Conservation (phyloP, 2,329 filamentous ascomycete species). For the Cryphonectria radicalis region DNA sequence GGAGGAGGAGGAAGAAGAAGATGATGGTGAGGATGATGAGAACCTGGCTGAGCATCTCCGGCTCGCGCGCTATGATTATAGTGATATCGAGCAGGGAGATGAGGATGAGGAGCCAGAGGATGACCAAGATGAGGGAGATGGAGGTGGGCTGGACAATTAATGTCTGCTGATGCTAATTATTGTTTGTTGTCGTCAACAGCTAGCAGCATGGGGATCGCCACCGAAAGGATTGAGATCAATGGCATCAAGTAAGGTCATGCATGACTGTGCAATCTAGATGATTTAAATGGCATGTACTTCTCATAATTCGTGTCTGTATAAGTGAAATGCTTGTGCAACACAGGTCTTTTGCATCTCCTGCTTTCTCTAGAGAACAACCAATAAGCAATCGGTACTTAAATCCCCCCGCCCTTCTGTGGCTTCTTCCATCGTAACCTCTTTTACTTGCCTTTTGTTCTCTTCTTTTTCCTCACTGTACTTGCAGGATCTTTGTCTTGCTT, state of each 20-base stretch:
- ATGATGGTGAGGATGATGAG: slow-evolving; percentile 35
- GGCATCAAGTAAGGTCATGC: neutral
- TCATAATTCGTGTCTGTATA: neutral
- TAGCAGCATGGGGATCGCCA: neutral
- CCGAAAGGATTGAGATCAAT: neutral
- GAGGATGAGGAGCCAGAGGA: slow-evolving; percentile 33
- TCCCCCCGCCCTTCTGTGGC: neutral
- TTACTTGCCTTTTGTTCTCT: neutral
- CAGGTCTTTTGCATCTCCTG: neutral
- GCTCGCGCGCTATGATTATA: slow-evolving; percentile 16
- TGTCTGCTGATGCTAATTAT: no score
- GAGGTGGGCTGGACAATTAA: slow-evolving; percentile 26
- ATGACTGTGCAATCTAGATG: neutral
- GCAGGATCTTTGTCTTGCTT: slow-evolving; percentile 50
- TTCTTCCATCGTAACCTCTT: neutral
- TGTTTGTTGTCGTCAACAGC: neutral
- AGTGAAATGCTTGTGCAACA: neutral
- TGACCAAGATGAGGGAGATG: slow-evolving; percentile 31
- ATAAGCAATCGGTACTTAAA: neutral
- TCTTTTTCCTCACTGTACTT: slow-evolving; percentile 46
- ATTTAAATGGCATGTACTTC: neutral
- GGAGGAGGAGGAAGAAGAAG: slow-evolving; percentile 31
- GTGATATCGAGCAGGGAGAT: slow-evolving; percentile 31
- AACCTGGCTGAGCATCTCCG: slow-evolving; percentile 26
- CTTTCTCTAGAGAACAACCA: neutral